Evolutionary conservation across 805 yeast genomes (phyloP).

Genomic region (Candida ponderosae): DNA sequence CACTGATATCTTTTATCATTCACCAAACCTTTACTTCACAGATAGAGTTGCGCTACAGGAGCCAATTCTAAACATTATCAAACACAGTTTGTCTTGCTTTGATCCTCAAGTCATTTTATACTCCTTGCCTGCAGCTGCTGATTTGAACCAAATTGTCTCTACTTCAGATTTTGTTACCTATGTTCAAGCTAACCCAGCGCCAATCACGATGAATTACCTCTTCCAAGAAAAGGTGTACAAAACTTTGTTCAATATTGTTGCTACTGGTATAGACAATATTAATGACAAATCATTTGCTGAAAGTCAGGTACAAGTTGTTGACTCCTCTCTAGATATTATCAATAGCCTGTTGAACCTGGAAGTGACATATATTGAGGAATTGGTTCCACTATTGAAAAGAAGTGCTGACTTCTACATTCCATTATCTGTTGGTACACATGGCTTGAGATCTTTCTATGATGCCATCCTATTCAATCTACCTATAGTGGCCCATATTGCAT

Average conservation of each 20-base stretch:
- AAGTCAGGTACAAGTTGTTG: slow-evolving; percentile 28
- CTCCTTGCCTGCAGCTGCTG: slow-evolving; percentile 42
- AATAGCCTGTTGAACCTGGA: slow-evolving; percentile 43
- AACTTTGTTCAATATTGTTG: slow-evolving; percentile 47
- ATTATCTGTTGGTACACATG: slow-evolving; percentile 43
- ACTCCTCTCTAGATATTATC: slow-evolving; percentile 35
- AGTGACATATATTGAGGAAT: slow-evolving; percentile 47
- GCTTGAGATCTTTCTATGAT: slow-evolving; percentile 59
- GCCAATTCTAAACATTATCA: slow-evolving; percentile 43
- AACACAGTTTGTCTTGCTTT: slow-evolving; percentile 39
- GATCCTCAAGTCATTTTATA: slow-evolving; percentile 45
- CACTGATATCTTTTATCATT: slow-evolving; percentile 54
- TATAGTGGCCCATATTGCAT: slow-evolving; percentile 62
- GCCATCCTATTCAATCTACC: slow-evolving; percentile 66
- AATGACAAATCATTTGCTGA: slow-evolving; percentile 29
- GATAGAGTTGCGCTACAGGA: slow-evolving; percentile 39
- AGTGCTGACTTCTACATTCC: slow-evolving; percentile 23
- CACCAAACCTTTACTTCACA: slow-evolving; percentile 31
- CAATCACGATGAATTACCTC: slow-evolving; percentile 52
- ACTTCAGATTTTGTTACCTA: slow-evolving; percentile 38
- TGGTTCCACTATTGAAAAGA: slow-evolving; percentile 42
- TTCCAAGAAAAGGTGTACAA: slow-evolving; percentile 52
- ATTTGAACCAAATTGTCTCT: slow-evolving; percentile 39
- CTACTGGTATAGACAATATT: slow-evolving; percentile 53
- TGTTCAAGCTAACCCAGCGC: slow-evolving; percentile 63